Percentiles rank a stretch among this genome's conserved stretches.
phyloP scores from a whole-genome alignment of 148 eudicot genomes.

The Pharnaceum exiguum region DNA sequence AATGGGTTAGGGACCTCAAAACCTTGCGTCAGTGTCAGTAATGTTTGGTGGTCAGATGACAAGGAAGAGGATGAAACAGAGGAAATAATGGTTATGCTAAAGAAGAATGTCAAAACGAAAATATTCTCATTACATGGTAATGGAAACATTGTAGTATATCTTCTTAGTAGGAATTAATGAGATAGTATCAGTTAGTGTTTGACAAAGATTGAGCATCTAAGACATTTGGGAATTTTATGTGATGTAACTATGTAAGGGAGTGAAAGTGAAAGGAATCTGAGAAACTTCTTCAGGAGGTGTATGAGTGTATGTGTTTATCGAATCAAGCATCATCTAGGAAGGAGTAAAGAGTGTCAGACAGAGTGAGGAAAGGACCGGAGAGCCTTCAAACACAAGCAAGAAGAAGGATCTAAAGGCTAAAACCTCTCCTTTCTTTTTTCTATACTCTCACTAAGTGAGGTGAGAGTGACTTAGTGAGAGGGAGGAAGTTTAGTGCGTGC shows the following conservation, averaged over 20 bases:
- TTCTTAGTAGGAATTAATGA: slow-evolving; percentile 1
- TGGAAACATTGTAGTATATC: slow-evolving; percentile 14
- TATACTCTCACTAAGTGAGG: slow-evolving; percentile 19
- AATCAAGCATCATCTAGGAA: slow-evolving; percentile 39
- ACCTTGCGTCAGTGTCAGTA: slow-evolving; percentile 54
- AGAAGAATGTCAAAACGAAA: slow-evolving; percentile 10
- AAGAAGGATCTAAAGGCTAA: slow-evolving; percentile 44
- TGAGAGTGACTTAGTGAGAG: slow-evolving; percentile 34
- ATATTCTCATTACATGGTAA: too few species aligned
- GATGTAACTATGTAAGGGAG: slow-evolving; percentile 20
- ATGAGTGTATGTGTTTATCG: slow-evolving; percentile 25
- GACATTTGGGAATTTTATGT: slow-evolving; percentile 26
- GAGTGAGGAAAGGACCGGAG: slow-evolving; percentile 20
- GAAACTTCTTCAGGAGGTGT: slow-evolving; percentile 35
- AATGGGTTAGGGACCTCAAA: slow-evolving; percentile 29
- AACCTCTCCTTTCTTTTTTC: slow-evolving; percentile 28
- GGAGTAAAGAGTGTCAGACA: neutral
- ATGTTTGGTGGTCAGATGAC: slow-evolving; percentile 53
- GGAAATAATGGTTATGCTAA: slow-evolving; percentile 30
- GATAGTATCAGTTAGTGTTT: slow-evolving; percentile 4
- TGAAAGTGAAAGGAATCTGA: slow-evolving; percentile 60
- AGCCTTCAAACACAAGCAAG: slow-evolving; percentile 74
- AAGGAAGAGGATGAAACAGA: slow-evolving; percentile 32
- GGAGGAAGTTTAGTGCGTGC: slow-evolving; percentile 20
- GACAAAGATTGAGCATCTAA: slow-evolving; percentile 18